Conservation (phyloP, 2,329 filamentous ascomycete genomes). For the Colletotrichum lupini region DNA sequence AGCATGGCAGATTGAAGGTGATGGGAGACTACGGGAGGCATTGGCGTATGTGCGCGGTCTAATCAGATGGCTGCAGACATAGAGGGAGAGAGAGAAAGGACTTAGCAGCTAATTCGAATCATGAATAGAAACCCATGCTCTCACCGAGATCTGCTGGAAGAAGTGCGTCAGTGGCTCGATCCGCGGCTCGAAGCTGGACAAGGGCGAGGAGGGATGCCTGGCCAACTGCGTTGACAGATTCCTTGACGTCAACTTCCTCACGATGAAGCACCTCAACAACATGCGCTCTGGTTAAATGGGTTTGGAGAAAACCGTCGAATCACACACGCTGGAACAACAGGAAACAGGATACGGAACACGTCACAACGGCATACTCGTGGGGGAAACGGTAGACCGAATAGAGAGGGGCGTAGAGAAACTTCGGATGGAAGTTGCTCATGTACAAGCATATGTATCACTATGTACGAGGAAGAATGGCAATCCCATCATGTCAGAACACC, state of each 20-base stretch:
- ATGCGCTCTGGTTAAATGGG: slow-evolving; percentile 49
- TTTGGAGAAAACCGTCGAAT: neutral
- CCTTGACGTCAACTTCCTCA: slow-evolving; percentile 86
- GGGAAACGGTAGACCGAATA: neutral
- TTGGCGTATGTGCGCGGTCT: neutral
- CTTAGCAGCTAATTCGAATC: neutral
- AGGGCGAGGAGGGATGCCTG: slow-evolving; percentile 83
- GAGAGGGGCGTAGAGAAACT: neutral
- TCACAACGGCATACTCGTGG: no score
- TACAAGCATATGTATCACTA: slow-evolving; percentile 21
- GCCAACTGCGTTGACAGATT: slow-evolving; percentile 95
- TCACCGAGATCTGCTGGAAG: slow-evolving; percentile 87
- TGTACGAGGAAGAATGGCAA: neutral
- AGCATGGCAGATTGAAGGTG: neutral
- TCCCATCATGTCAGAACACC: neutral
- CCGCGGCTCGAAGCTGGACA: slow-evolving; percentile 77
- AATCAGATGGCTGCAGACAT: neutral
- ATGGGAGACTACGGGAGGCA: neutral
- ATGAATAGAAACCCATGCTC: slow-evolving; percentile 61
- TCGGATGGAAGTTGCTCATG: neutral
- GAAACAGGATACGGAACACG: neutral
- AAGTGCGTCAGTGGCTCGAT: slow-evolving; percentile 88
- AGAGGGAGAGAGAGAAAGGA: neutral
- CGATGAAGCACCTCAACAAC: slow-evolving; percentile 85
- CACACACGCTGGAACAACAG: neutral